Base-by-base conservation (phyloP, 768 basidiomycete genomes). In the Naganishia vaughanmartiniae region DNA sequence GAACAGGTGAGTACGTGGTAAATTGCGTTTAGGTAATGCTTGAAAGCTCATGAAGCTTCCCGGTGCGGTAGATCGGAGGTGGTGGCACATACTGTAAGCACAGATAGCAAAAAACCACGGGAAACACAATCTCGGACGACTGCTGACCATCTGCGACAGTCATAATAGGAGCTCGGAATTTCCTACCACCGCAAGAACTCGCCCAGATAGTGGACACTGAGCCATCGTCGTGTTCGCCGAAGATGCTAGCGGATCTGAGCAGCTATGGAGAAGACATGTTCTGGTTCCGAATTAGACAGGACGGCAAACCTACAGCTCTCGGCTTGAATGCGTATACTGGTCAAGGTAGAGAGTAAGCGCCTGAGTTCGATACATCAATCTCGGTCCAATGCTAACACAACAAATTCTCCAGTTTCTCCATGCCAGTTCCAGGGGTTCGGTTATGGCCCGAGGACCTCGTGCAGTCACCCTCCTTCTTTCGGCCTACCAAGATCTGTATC, bases 31-130 rank as follows among this genome's bases (percentile, higher is more conserved):
- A 21, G 9, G 15, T 7, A 24, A 42, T 42, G 10, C 42, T 67
- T 17, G 51, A 33, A 12, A 46, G 55, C 34, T 55, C 3, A 56
- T 21, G 36, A 11, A 36, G 24, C 17, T 12, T 39, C 45, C 12
- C n/a, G 30, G 24, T 45, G 33, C 9, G 4, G 4, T 46, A 72
- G 67, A 46, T 72, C 10, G 71, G 71, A 15, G 71, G 71, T 24
- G 71, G 56, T 14, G 71, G 71, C 4, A 72, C 71, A 12, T 72
- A 72, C 42, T 72, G 67, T 72, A 36, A 26, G 69, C 65, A 7
- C 10, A 26, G 30, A 55, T 42, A 4, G 1, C 11, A n/a, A n/a
- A n/a, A n/a, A n/a, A n/a, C n/a, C n/a, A n/a, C n/a, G n/a, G n/a
- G n/a, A n/a, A n/a, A n/a, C n/a, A n/a, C 3, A 6, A 33, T 33